These are phyloP conservation scores for Nephelium lappaceum DNA, from an alignment of 345 rosid genomes.

Conservation along the genomic window DNA sequence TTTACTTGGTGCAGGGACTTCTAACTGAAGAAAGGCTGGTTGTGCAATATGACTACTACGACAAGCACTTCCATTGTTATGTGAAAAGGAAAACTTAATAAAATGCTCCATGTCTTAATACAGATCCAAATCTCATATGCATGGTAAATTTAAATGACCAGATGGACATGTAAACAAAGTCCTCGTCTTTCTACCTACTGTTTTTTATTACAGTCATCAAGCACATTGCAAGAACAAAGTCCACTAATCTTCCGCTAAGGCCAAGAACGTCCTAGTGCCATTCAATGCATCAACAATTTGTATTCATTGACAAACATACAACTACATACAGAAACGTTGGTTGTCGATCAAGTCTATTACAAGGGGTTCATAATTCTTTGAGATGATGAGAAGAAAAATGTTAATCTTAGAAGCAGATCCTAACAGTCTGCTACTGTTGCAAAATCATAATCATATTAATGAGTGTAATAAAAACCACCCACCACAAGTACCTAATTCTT, in stretches of 20 bases:
- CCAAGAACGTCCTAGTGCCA: background rate
- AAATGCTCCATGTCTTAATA: background rate
- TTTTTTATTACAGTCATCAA: background rate
- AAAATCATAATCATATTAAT: background rate
- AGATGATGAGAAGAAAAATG: background rate
- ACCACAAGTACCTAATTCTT: background rate
- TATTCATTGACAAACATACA: background rate
- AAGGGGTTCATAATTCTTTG: background rate
- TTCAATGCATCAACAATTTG: background rate
- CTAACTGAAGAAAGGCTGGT: background rate
- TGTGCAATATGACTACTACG: background rate
- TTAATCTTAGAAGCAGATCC: background rate
- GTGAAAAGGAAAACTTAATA: background rate
- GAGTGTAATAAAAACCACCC: background rate
- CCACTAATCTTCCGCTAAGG: background rate
- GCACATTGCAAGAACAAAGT: background rate
- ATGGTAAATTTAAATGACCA: background rate
- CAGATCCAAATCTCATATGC: background rate
- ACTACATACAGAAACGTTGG: background rate
- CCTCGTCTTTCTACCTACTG: background rate
- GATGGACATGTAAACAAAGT: background rate
- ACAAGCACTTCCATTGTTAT: background rate
- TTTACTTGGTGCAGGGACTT: background rate
- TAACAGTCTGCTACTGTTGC: background rate
- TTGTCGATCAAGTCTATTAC: background rate